Base-by-base conservation (phyloP, 176 grass and related monocot species). In the Cenchrus americanus region DNA sequence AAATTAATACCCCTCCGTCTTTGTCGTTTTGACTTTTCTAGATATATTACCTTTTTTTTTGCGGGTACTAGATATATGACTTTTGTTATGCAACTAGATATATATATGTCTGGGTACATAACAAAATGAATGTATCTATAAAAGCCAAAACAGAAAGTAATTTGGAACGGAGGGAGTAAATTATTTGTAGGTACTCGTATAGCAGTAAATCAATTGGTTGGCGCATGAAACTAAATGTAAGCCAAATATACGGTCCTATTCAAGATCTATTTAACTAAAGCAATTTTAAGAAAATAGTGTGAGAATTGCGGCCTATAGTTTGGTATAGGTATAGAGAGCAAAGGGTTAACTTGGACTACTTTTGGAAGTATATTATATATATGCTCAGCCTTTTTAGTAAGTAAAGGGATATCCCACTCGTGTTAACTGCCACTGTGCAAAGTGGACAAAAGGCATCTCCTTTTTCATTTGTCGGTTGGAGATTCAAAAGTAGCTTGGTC, bases 381-480 rank as follows among this genome's bases (percentile, higher is more conserved):
- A 52, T 30, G 14, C 14, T 30, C 23, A 73, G 27, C 46, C 46
- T 6, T 51, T 26, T 30, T 72, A 27, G n/a, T 9, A 65, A 27
- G 30, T 52, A 52, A 5, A 55, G 6, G 5, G 19, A 61, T 82
- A 27, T 82, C 10, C 21, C 26, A 61, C 5, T 66, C 9, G 43
- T 42, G 77, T 18, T 22, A 80, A 63, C 66, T 58, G 60, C 48
- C 55, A 82, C 23, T 79, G 14, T 79, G 14, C 42, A 55, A 79
- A 83, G 61, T 23, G 68, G 22, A 62, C 51, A 66, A 82, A 78
- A 78, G 6, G 12, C 30, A 23, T 66, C 41, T 42, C 48, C 14
- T 90, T 82, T 82, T 82, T 71, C 17, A 78, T 18, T 47, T 87
- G 42, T 75, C 49, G 58, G 49, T 44, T 2, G 21, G 37, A 46